These are phyloP conservation scores for Thamnidium elegans DNA, from an alignment of 192 early-diverging fungal genomes.

Conservation along the genomic window DNA sequence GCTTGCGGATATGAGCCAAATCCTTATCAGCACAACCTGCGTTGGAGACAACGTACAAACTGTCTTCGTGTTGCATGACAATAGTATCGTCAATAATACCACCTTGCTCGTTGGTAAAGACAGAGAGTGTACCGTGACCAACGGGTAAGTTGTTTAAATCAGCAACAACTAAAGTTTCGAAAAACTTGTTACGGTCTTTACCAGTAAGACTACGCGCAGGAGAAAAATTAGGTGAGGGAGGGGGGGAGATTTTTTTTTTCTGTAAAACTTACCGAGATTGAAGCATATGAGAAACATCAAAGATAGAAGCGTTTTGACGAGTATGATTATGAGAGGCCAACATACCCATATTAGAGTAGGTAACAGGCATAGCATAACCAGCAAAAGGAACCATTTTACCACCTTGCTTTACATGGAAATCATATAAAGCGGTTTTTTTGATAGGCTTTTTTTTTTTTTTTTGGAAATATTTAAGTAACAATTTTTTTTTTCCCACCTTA, in stretches of 20 bases:
- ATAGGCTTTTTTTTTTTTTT: conserved; percentile 31
- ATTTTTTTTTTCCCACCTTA: neutral
- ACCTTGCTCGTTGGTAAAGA: conserved; percentile 94
- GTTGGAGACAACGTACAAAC: conserved; percentile 92
- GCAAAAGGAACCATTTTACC: conserved; percentile 98
- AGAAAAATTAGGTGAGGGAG: neutral
- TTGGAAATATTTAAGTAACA: neutral
- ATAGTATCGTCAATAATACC: conserved; percentile 99
- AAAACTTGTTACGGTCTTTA: conserved; percentile 82
- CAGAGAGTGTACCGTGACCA: conserved; percentile 79
- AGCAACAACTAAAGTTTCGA: conserved; percentile 85
- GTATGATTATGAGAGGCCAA: conserved; percentile 90
- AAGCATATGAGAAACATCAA: conserved; percentile 99
- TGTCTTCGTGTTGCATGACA: conserved; percentile 80
- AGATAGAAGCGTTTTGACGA: conserved; percentile 85
- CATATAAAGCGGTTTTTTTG: conserved; percentile 83
- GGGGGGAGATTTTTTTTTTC: too few species aligned
- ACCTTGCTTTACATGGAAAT: conserved; percentile 88
- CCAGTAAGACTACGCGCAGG: conserved; percentile 65
- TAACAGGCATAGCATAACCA: conserved; percentile 96
- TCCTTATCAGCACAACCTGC: conserved; percentile 98
- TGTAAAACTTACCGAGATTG: conserved; percentile 68
- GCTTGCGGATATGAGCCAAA: conserved; percentile 79
- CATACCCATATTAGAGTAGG: conserved; percentile 81
- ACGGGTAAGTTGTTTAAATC: conserved; percentile 80